These are phyloP conservation scores for Akanthomyces muscarius DNA, from an alignment of 2,329 filamentous ascomycete species.

Conservation along the genomic window DNA sequence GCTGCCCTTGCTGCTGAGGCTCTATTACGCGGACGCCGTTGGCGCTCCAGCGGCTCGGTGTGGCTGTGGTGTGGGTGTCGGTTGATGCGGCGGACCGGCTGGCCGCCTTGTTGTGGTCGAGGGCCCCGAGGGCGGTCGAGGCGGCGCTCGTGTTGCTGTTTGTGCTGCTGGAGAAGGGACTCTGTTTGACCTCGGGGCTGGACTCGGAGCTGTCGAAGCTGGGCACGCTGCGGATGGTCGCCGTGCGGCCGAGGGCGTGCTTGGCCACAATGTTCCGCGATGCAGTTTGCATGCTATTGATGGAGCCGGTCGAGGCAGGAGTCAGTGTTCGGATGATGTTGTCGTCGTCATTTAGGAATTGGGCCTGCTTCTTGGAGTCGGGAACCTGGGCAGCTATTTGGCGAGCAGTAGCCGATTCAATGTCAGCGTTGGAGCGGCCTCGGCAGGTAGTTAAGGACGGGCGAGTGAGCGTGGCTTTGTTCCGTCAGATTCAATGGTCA, in stretches of 20 bases:
- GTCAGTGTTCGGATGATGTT: conserved; percentile 31
- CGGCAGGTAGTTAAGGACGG: background rate
- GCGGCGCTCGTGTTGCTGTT: conserved; percentile 50
- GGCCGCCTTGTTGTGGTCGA: conserved; percentile 26
- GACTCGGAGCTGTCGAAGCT: conserved; percentile 51
- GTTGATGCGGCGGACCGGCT: conserved; percentile 27
- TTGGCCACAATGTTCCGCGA: conserved; percentile 25
- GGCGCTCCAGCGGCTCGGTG: conserved; percentile 30
- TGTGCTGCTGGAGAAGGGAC: conserved; percentile 52
- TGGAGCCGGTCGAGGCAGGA: conserved; percentile 36
- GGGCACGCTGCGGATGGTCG: conserved; percentile 54
- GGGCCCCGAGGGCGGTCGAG: conserved; percentile 37
- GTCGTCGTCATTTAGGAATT: conserved; percentile 31
- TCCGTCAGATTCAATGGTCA: background rate
- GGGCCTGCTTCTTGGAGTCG: conserved; percentile 21
- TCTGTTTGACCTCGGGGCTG: conserved; percentile 44
- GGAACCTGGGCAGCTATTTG: conserved; percentile 11
- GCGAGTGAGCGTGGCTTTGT: background rate
- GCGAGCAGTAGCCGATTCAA: conserved; percentile 4
- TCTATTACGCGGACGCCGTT: conserved; percentile 32
- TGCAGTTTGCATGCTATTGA: conserved; percentile 38
- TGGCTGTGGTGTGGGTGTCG: conserved; percentile 33
- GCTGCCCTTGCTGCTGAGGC: conserved; percentile 17
- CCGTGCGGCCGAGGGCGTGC: conserved; percentile 31
- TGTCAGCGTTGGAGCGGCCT: conserved; percentile 4